Conservation (phyloP, 176 grass and related monocot species). For the Oryza punctata region DNA sequence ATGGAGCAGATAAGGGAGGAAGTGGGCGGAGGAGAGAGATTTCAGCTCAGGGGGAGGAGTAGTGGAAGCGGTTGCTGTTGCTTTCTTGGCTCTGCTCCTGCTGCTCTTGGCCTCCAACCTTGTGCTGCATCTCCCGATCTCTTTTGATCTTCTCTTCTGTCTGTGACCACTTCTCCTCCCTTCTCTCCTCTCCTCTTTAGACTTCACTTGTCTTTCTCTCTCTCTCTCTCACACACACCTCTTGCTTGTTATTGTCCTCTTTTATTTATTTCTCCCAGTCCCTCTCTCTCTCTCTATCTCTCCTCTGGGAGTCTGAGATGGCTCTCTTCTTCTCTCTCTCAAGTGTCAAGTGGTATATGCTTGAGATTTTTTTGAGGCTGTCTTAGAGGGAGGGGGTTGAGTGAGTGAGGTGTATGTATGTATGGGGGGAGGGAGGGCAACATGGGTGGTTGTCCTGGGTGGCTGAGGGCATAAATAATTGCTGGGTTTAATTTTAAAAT, state of each 20-base stretch:
- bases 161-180: conserved; percentile 39
- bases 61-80: conserved; percentile 46
- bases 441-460: conserved; percentile 60
- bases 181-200: conserved; percentile 14
- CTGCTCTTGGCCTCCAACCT: conserved; percentile 42
- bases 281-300: background rate
- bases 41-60: background rate
- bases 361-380: conserved; percentile 50
- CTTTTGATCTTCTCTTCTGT: conserved; percentile 48
- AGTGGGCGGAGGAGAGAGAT: background rate
- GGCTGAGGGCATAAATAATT: conserved; percentile 65
- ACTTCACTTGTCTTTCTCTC: background rate
- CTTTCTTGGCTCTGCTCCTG: conserved; percentile 47
- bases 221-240: background rate
- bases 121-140: conserved; percentile 48
- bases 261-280: conserved; percentile 10
- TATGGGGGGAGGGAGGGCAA: conserved; percentile 41
- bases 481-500: conserved; percentile 33
- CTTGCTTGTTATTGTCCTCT: conserved; percentile 36
- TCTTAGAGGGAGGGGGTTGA: background rate
- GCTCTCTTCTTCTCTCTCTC: conserved; percentile 7
- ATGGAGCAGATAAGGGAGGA: background rate
- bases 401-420: conserved; percentile 19
- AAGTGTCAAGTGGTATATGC: conserved; percentile 20
- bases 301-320: too few relatives aligned